Conservation (phyloP, 768 basidiomycete species). For the Piloderma croceum region DNA sequence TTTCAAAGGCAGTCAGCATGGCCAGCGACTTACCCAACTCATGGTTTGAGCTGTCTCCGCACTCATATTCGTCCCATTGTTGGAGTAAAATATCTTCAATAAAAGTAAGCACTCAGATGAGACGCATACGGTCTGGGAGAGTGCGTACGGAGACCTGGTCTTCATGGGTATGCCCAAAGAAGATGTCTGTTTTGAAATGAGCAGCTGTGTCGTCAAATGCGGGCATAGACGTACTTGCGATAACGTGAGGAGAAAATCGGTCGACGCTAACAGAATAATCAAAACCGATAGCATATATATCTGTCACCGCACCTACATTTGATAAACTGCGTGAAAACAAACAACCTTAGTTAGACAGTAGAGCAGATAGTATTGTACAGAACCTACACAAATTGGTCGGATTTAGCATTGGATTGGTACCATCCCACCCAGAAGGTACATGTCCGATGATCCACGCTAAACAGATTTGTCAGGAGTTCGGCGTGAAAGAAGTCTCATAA, state of each 20-base stretch:
- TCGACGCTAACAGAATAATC: slow-evolving; percentile 45
- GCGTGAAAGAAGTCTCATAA: slow-evolving; percentile 1
- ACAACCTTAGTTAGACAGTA: neutral
- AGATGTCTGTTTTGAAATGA: slow-evolving; percentile 44
- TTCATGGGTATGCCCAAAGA: slow-evolving; percentile 75
- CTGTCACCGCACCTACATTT: slow-evolving; percentile 28
- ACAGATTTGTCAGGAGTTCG: neutral
- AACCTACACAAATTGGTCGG: slow-evolving; percentile 66
- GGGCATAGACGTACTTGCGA: slow-evolving; percentile 25
- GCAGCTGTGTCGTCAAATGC: slow-evolving; percentile 3
- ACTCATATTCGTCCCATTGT: slow-evolving; percentile 59
- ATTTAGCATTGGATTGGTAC: slow-evolving; percentile 53
- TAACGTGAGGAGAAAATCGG: slow-evolving; percentile 73
- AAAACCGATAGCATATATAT: neutral
- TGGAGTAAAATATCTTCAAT: slow-evolving; percentile 60
- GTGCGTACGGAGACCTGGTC: slow-evolving; percentile 60
- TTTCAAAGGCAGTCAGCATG: slow-evolving; percentile 26
- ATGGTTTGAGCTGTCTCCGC: slow-evolving; percentile 50
- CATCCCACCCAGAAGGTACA: slow-evolving; percentile 65
- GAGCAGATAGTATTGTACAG: neutral
- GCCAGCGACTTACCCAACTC: slow-evolving; percentile 37
- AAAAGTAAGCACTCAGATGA: slow-evolving; percentile 4
- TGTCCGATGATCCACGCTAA: slow-evolving; percentile 52
- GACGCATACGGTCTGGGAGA: slow-evolving; percentile 41
- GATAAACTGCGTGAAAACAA: slow-evolving; percentile 26